Conservation (phyloP, 306 rosid species). For the Biancaea sappan region DNA sequence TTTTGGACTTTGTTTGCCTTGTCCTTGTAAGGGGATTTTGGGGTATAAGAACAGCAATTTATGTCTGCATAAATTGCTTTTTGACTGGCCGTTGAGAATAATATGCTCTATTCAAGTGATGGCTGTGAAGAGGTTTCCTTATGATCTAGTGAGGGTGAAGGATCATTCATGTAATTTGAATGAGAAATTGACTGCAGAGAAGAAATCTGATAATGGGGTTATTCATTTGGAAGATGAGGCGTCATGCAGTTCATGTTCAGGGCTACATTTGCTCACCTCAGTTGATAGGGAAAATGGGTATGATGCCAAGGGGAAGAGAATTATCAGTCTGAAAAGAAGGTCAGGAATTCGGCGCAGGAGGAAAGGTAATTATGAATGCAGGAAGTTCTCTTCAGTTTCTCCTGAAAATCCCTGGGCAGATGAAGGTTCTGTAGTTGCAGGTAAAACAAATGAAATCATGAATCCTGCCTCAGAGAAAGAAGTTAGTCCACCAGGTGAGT, state of each 20-base stretch:
- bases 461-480: conserved; percentile 34
- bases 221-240: conserved; percentile 55
- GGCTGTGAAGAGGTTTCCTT: conserved; percentile 64
- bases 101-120: conserved; percentile 52
- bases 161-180: conserved; percentile 35
- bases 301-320: conserved; percentile 69
- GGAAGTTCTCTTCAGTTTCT: conserved; percentile 38
- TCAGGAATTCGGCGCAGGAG: conserved; percentile 58
- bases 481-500: conserved; percentile 38
- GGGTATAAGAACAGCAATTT: conserved; percentile 55
- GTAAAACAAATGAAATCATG: conserved; percentile 20
- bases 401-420: conserved; percentile 31
- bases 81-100: conserved; percentile 58
- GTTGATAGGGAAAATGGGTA: conserved; percentile 53
- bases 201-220: conserved; percentile 35
- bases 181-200: conserved; percentile 40
- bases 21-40: conserved; percentile 78
- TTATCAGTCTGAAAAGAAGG: conserved; percentile 53
- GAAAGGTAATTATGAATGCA: conserved; percentile 49
- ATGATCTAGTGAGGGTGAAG: conserved; percentile 54
- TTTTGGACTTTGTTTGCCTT: conserved; percentile 61
- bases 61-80: conserved; percentile 60
- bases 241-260: conserved; percentile 51
- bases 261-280: conserved; percentile 41
- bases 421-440: conserved; percentile 26